A percentile compares a stretch with the other conserved stretches of the same genome.
phyloP scores from a whole-genome alignment of 139 green algal species.

The Astrephomene gubernaculifera region DNA sequence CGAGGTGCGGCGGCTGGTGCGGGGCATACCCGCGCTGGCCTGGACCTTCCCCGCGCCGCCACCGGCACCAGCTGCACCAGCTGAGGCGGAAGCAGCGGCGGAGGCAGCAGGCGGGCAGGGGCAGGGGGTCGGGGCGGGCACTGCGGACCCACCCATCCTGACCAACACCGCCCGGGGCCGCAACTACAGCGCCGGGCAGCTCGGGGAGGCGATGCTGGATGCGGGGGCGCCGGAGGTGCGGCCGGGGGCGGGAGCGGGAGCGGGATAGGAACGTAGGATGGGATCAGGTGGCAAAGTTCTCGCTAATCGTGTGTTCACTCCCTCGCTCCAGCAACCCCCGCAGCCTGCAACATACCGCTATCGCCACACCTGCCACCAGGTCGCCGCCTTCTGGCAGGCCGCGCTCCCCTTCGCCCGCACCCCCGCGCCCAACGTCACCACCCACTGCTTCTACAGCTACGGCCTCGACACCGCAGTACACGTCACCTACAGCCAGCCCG shows the following conservation, averaged over 20 bases:
- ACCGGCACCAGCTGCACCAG: background rate
- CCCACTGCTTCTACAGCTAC: conserved; percentile 45
- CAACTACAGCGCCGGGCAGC: background rate
- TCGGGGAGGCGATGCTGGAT: conserved; percentile 33
- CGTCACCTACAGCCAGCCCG: background rate
- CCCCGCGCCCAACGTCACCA: conserved; percentile 26
- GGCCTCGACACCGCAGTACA: conserved; percentile 4
- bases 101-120: too few species aligned
- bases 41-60: conserved; percentile 29
- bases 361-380: background rate
- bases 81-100: too few species aligned
- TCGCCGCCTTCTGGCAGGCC: conserved; percentile 28
- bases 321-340: background rate
- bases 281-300: background rate
- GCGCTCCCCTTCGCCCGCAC: background rate
- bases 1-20: background rate
- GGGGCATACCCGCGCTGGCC: conserved; percentile 19
- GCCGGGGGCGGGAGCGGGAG: background rate
- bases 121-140: background rate
- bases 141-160: background rate
- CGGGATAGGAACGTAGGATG: background rate
- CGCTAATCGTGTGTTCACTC: background rate
- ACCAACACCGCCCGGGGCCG: conserved; percentile 2
- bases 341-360: background rate
- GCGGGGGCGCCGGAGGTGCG: conserved; percentile 21